Base-by-base conservation (phyloP, 1,284 basidiomycete genomes). In the Ustilago tritici region DNA sequence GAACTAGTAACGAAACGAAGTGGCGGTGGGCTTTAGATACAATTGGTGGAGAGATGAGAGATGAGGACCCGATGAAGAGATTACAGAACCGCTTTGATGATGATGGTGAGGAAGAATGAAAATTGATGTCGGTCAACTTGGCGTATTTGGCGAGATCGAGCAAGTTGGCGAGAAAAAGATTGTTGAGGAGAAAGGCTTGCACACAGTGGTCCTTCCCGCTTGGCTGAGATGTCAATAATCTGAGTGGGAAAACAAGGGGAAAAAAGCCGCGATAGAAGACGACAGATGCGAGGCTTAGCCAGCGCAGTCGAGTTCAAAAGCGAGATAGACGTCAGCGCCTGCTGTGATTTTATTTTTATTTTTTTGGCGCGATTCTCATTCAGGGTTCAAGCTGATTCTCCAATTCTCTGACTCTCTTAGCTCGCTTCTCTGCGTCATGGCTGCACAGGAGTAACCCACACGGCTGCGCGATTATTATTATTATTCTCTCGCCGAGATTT, bases 321-420 rank as follows among this genome's bases (percentile, higher is more conserved):
- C 40, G n/a, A 19, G 43, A 15, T 9, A 23, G 43, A 19, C 43
- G n/a, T 41, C 40, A 41, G 43, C 15, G 43, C n/a, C 5, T 46
- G 43, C 11, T 46, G 43, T 46, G 43, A 46, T 46, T 23, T 28
- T 3, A 28, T 28, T 3, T 3, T 28, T 28, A 23, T 28, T 28
- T 3, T 28, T 28, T 46, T 46, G 43, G n/a, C 43, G n/a, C 11
- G 43, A 46, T 46, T 46, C 23, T 28, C 23, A 3, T 28, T 46
- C 43, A 46, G 43, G 43, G 43, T 46, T 46, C 43, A 23, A 46
- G n/a, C n/a, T 19, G 43, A 46, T 46, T 19, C 43, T 46, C 43
- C 23, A 19, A 9, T 19, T 46, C n/a, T 15, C 12, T 17, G 2
- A 19, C 43, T 46, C n/a, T 7, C 43, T 46, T 46, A 28, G 23